Evolutionary conservation across 805 yeast genomes (phyloP).

Genomic region (Starmerella gropengiesseri): DNA sequence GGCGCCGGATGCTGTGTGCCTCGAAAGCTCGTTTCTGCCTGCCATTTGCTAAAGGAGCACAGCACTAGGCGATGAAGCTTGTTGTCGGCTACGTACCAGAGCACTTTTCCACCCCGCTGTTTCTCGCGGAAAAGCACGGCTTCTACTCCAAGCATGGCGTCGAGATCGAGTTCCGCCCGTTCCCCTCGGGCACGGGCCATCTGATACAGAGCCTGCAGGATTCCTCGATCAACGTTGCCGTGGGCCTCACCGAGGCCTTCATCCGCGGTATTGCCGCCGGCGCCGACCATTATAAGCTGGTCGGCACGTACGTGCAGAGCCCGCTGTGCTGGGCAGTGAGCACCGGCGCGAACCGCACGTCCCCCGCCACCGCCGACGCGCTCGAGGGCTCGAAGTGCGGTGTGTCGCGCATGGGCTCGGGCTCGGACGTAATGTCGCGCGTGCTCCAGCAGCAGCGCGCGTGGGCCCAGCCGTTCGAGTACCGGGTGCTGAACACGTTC

Average conservation of each 20-base stretch:
- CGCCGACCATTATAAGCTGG: conserved; percentile 48
- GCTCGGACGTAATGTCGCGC: conserved; percentile 83
- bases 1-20: too few species aligned
- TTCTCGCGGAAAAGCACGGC: conserved; percentile 54
- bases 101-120: conserved; percentile 81
- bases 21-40: too few species aligned
- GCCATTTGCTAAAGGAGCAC: background rate
- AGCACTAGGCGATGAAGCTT: conserved; percentile 15
- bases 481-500: conserved; percentile 55
- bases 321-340: conserved; percentile 88
- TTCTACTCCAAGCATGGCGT: conserved; percentile 42
- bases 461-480: conserved; percentile 37
- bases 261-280: conserved; percentile 73
- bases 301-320: conserved; percentile 75
- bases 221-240: conserved; percentile 56
- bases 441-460: conserved; percentile 58
- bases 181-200: conserved; percentile 81
- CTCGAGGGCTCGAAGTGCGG: conserved; percentile 58
- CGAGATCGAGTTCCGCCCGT: conserved; percentile 51
- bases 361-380: conserved; percentile 40
- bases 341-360: conserved; percentile 55
- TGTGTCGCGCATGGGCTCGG: conserved; percentile 79
- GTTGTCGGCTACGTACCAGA: conserved; percentile 78
- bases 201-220: conserved; percentile 60
- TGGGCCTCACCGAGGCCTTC: conserved; percentile 88